Evolutionary conservation across 768 basidiomycete genomes (phyloP), one percentile per base, ranked within the genome.

Genomic region (Rhodotorula diobovata): DNA sequence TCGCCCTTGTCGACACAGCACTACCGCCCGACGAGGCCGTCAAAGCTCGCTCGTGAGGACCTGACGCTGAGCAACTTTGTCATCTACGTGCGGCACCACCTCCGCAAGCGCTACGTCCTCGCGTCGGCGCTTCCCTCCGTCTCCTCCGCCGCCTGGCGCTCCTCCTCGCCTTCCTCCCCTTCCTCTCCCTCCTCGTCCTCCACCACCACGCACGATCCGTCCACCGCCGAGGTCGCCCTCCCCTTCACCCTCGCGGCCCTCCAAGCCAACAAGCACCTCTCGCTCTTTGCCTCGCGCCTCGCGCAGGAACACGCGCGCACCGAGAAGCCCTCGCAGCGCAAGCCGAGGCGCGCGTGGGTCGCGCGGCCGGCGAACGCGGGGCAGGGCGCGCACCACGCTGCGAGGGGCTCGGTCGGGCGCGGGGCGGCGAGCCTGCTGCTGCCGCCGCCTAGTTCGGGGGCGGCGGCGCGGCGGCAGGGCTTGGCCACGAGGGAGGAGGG

Each of bases 51-150:
- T 1, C 18, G 23, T 1, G 30, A 53, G 9, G 66, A 67, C 43
- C 35, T 72, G 15, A 72, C 66, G 3, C 25, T 72, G 18, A 12
- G 57, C 6, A 65, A 64, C 46, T 72, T 72, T 34, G 8, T 67
- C 43, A 20, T 61, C 25, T 72, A 72, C 66, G 43, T 72, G 63
- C 50, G 58, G 30, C 46, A 53, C 15, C 71, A 72, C 59, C 41
- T 67, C 43, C 11, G 30, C 11, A 41, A 50, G 53, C 41, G 46
- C 57, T 46, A 50, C 37, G n/a, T 43, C 53, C 30, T 39, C 6
- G 18, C 50, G 14, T 20, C 25, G 14, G n/a, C 34, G 9, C 2
- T 14, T 34, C 2, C 20, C 30, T 5, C 43, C n/a, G 28, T 18
- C n/a, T 51, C 10, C 23, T 1, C 56, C 7, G 5, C 41, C 10